phyloP scores from a whole-genome alignment of 768 basidiomycete genomes.

The Sarcomyxa edulis region DNA sequence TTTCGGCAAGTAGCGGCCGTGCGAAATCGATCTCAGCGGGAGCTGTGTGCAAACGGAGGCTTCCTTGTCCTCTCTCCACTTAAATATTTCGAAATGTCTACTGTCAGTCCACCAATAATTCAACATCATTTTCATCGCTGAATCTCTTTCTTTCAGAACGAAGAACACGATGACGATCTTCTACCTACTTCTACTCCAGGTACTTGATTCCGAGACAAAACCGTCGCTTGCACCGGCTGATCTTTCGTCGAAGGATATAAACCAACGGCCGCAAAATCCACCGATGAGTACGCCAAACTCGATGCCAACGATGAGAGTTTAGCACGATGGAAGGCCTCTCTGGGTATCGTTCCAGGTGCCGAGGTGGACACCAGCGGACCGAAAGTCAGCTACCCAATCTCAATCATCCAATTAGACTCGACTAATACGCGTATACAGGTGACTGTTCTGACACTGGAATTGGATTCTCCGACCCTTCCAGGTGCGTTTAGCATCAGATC shows the following conservation, averaged over 20 bases:
- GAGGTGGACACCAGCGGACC: conserved; percentile 42
- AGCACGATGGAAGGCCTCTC: conserved; percentile 91
- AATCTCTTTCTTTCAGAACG: conserved; percentile 27
- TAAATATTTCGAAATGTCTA: conserved; percentile 45
- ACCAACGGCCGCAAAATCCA: conserved; percentile 56
- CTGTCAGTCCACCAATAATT: conserved; percentile 29
- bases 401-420: conserved; percentile 10
- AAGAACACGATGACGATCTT: conserved; percentile 66
- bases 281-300: conserved; percentile 80
- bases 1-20: conserved; percentile 50
- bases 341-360: conserved; percentile 68
- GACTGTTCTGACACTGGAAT: conserved; percentile 69
- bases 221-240: conserved; percentile 4
- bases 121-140: background rate
- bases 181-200: conserved; percentile 66
- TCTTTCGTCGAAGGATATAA: conserved; percentile 60
- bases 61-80: too few species aligned
- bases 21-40: conserved; percentile 84
- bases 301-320: conserved; percentile 92
- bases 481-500: too few species aligned
- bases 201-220: conserved; percentile 19
- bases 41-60: too few species aligned
- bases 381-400: conserved; percentile 44
- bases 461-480: conserved; percentile 70
- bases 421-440: too few species aligned